Percentiles rank a stretch among this genome's conserved stretches.
Conservation (phyloP, 1,284 basidiomycete species). For the Blastosporella zonata region DNA sequence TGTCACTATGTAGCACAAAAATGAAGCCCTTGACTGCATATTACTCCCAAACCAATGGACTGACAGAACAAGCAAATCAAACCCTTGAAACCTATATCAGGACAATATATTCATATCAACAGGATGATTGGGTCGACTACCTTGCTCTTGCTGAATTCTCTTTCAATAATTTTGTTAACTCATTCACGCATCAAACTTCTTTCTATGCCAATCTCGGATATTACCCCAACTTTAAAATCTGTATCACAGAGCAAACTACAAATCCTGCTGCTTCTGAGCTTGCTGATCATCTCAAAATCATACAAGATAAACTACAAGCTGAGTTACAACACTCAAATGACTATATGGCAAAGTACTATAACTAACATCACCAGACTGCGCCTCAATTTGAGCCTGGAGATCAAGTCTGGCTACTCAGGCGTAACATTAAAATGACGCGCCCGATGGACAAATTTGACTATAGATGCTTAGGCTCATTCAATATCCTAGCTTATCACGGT, state of each 20-base stretch:
- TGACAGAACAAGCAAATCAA: slow-evolving; percentile 44
- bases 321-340: slow-evolving; percentile 26
- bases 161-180: slow-evolving; percentile 40
- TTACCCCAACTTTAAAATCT: slow-evolving; percentile 26
- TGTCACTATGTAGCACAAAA: slow-evolving; percentile 20
- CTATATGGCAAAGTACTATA: slow-evolving; percentile 23
- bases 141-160: slow-evolving; percentile 43
- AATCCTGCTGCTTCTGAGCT: slow-evolving; percentile 24
- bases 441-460: background rate
- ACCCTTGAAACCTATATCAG: slow-evolving; percentile 38
- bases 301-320: slow-evolving; percentile 23
- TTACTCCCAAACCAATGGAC: slow-evolving; percentile 31
- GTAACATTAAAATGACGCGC: slow-evolving; percentile 34
- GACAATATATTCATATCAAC: slow-evolving; percentile 36
- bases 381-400: slow-evolving; percentile 32
- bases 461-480: background rate
- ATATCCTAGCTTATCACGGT: background rate
- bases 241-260: slow-evolving; percentile 21
- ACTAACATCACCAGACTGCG: slow-evolving; percentile 18
- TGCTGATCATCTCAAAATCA: slow-evolving; percentile 6
- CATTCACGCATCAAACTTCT: slow-evolving; percentile 36
- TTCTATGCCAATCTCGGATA: slow-evolving; percentile 39
- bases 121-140: slow-evolving; percentile 42
- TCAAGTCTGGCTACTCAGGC: slow-evolving; percentile 32
- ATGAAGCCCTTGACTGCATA: slow-evolving; percentile 27